Conservation (phyloP, 768 basidiomycete genomes). For the Boletus subcaerulescens region DNA sequence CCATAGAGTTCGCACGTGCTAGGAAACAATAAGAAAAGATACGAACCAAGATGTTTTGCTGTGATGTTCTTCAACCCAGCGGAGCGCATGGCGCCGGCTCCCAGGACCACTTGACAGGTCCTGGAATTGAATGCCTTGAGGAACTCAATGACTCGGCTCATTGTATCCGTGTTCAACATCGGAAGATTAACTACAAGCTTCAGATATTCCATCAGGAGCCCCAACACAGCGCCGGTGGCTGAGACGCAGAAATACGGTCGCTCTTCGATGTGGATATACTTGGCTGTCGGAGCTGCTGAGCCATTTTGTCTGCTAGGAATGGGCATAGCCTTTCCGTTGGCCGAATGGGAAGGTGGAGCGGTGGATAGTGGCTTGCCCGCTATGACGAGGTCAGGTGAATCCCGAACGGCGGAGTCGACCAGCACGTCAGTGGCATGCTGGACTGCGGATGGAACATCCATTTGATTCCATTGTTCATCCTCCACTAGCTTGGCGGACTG, state of each 20-base stretch:
- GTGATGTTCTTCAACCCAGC: slow-evolving; percentile 98
- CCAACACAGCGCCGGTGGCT: slow-evolving; percentile 75
- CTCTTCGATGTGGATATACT: slow-evolving; percentile 78
- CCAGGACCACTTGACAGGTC: slow-evolving; percentile 96
- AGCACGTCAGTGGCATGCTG: slow-evolving; percentile 75
- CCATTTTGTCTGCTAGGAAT: slow-evolving; percentile 21
- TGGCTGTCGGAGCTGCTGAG: slow-evolving; percentile 36
- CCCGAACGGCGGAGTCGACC: slow-evolving; percentile 76
- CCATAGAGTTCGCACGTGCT: slow-evolving; percentile 15
- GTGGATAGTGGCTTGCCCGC: slow-evolving; percentile 8
- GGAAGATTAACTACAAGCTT: slow-evolving; percentile 84
- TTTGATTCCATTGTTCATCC: slow-evolving; percentile 90
- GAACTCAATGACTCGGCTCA: slow-evolving; percentile 92
- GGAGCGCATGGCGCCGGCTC: slow-evolving; percentile 98
- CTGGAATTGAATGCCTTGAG: slow-evolving; percentile 97
- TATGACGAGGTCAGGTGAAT: slow-evolving; percentile 68
- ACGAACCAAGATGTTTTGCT: slow-evolving; percentile 89
- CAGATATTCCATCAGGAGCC: slow-evolving; percentile 80
- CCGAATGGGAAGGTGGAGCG: neutral
- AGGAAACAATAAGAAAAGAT: slow-evolving; percentile 18
- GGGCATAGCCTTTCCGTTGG: slow-evolving; percentile 13
- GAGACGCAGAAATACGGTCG: slow-evolving; percentile 80
- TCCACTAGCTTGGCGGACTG: slow-evolving; percentile 88
- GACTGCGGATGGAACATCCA: slow-evolving; percentile 57
- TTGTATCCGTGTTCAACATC: slow-evolving; percentile 90